Evolutionary conservation across 257 asterid genomes (phyloP), one percentile per base, ranked within the genome.

Genomic region (Thymus quinquecostatus): DNA sequence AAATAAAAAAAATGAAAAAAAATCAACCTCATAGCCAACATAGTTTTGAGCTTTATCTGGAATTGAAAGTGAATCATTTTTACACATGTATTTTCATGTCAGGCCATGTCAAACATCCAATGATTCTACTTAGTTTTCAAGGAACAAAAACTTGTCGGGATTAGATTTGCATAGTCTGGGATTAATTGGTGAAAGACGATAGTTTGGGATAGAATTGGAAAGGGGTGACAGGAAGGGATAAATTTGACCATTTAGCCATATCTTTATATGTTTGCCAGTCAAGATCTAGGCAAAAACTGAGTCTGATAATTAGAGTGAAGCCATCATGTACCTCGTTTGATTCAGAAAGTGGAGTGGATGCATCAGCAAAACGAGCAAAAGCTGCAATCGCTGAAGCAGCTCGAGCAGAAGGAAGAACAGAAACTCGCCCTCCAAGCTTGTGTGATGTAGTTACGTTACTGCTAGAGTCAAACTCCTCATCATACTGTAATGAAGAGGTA

Each of bases 311-410:
- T 61, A 10, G 44, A 48, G 55, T 38, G 21, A 21, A 0, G 48
- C 4, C 9, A 54, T 83, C 8, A 55, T 83, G 60, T 71, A 79
- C 87, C 77, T 58, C 78, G 36, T 77, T 64, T 49, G 79, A 74
- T 76, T 53, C 68, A 49, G 78, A 60, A 47, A 58, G 63, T 51
- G 79, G 61, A 55, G 69, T 57, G 10, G 88, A 73, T 60, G 84
- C 47, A 65, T 77, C 80, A 44, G 86, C 83, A 65, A 84, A 63
- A 77, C 97, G 97, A 32, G 73, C 84, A 78, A 82, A 84, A 65
- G 97, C 97, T 73, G 99, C 97, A 78, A 65, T 82, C 54, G 81
- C 97, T 57, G 99, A 89, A 71, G 97, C 83, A 66, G 82, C 84
- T 73, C 93, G 89, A 11, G 94, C 96, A 85, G 82, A 77, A 47